Base-by-base conservation (phyloP, 495 filamentous ascomycete genomes). In the Aspergillus carlsbadensis region DNA sequence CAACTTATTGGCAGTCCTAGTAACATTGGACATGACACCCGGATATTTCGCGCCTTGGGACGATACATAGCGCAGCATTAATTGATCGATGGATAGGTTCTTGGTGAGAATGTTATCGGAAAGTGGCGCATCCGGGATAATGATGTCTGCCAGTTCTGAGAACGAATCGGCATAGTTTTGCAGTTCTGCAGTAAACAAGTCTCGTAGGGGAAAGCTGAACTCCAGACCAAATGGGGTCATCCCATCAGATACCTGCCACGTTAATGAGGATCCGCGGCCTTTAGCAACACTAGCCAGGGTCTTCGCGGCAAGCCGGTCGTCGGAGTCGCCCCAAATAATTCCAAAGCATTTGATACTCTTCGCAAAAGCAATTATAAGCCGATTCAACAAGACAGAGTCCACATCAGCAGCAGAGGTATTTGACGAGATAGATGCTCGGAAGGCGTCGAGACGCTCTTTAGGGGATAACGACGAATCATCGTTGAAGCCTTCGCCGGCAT, bases 1-100 rank as follows among this genome's bases (percentile, higher is more conserved):
- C 29, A 98, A 78, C 72, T 92, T 95, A 54, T 86, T 85, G 10
- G 87, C 86, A 26, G 92, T 98, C 56, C 89, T 81, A 5, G 96
- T 90, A 10, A 98, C 94, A 65, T 98, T 98, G 14, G 91, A 85
- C 59, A 98, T 94, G 22, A 98, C 89, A 52, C 87, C 89, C 10
- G 92, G 92, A 68, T 93, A 98, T 45, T 87, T 89, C 53, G 83
- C 81, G 67, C 97, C 95, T 21, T 96, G 91, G 6, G 86, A 89
- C 46, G 82, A 79, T 63, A 98, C 94, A 65, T 96, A 98, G 40
- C 92, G 85, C 43, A 76, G 71, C 86, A 98, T 91, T 43, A 98
- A 81, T 56, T 89, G 86, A 62, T 98, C 93, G 60, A 98, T 96
- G 11, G 90, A 95, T 17, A 88, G 80, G 58, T 89, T 85, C 65